Evolutionary conservation across 208 protist genomes (phyloP), one percentile per base, ranked within the genome.

Genomic region (Trypanosoma caninum): DNA sequence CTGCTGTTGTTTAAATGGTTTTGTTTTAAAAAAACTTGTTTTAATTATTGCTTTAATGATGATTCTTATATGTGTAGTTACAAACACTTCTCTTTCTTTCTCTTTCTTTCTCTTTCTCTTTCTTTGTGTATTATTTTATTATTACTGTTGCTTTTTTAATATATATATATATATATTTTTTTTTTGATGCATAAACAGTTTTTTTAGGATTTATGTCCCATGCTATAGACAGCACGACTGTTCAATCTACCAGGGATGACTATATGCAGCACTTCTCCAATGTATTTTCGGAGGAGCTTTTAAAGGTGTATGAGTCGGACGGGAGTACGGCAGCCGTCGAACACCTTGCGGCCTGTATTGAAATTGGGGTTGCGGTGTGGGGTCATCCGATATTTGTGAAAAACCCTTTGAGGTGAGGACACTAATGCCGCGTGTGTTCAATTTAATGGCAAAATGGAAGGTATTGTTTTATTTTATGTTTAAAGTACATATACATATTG

Each of bases 251-350:
- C 25, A 66, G 84, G 7, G 87, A 96, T 61, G 75, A 75, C 20
- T 96, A 96, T 72, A 96, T 96, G 89, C 78, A 89, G 57, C 69
- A 78, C 35, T 89, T 96, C 64, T 88, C 87, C 2, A 84, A 92
- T 44, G 65, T 73, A 8, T 96, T 96, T 60, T 58, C 84, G 8
- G 78, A 93, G 7, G 89, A 96, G 55, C 62, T 96, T 9, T 57
- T 90, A 11, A 80, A 80, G 59, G 54, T 91, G 34, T 93, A 96
- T 48, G 84, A 93, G 57, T 50, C 74, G 0, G 89, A 96, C 57
- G 84, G 84, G 27, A 91, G 80, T 64, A 65, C 51, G 18, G 78
- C 84, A 25, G 82, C 87, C 14, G 81, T 93, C 33, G 79, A 84
- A 53, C 87, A 93, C 44, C 72, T 96, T 18, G 91, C 80, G 7